Conservation (phyloP, 2,329 filamentous ascomycete species). For the Didymella keratinophila region DNA sequence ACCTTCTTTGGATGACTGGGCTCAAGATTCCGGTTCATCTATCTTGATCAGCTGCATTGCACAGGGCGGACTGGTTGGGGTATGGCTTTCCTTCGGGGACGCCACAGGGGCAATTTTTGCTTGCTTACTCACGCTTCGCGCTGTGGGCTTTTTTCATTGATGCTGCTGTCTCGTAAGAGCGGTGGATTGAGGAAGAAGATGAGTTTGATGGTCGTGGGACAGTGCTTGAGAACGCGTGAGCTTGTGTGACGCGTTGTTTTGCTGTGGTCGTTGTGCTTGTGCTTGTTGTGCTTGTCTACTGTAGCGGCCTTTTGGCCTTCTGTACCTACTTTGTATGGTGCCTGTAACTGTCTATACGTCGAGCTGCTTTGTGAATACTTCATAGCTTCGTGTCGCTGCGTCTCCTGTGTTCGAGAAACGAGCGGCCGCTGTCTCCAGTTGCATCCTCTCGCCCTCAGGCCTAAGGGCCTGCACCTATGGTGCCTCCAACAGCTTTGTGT, state of each 20-base stretch:
- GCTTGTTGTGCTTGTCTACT: too few species aligned
- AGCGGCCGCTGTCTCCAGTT: background rate
- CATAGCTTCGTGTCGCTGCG: background rate
- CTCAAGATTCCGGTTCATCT: constrained; percentile 15
- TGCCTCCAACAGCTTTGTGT: background rate
- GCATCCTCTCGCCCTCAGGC: background rate
- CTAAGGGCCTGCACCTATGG: background rate
- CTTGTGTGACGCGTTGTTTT: background rate
- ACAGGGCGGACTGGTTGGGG: constrained; percentile 13
- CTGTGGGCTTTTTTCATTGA: constrained; percentile 25
- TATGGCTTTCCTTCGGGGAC: constrained; percentile 17
- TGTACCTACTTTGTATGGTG: background rate
- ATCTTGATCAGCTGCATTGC: constrained; percentile 17
- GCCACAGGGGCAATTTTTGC: constrained; percentile 18
- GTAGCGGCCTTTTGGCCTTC: too few species aligned
- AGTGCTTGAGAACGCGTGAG: background rate
- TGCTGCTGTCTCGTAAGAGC: background rate
- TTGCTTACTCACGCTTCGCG: background rate
- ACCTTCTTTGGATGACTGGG: constrained; percentile 17
- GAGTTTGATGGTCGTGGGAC: background rate
- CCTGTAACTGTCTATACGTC: background rate
- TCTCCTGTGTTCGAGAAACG: background rate
- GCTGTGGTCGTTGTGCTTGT: background rate
- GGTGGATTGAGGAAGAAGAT: constrained; percentile 10
- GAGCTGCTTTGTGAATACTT: too few species aligned